Base-by-base conservation (phyloP, 2,329 filamentous ascomycete species). In the Setomelanomma holmii region DNA sequence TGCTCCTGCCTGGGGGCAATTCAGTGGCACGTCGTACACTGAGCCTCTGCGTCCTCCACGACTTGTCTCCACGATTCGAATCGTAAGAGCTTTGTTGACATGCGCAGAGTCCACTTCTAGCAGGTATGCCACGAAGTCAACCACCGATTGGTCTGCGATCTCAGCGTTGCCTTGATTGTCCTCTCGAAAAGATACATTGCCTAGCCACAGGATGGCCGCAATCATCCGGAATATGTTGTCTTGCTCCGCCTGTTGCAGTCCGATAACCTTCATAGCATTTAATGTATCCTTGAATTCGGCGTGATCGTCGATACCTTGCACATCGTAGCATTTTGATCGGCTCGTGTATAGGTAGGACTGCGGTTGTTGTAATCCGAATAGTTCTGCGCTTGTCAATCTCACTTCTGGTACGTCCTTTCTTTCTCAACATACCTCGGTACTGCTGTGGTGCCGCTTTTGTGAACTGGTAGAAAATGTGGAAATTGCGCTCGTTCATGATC, bases 401-500 rank as follows among this genome's bases (percentile, higher is more conserved):
- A 16, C 12, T 33, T 33, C 17, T 3, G 6, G 6, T 7, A 2
- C 14, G 5, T 39, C 14, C 5, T 1, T 3, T 24, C 4, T 12
- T 16, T 21, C 40, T n/a, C 19, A 19, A 8, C 70, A 53, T 75
- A 82, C 80, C 80, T 73, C 91, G 84, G 76, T 98, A 96, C 53
- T 89, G 86, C 63, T 89, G 83, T n/a, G 92, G 89, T 8, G 93
- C 93, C 4, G 90, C 92, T 78, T 98, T 99, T 40, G 95, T 91
- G 76, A 98, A 97, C 76, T 99, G 95, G 78, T 99, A 99, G 76
- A 99, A 99, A 68, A 99, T 98, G 78, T 99, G 95, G 76, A 99
- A 99, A 78, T 96, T 98, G 64, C 95, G 87, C 82, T 99, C 95
- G 74, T 97, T 96, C 52, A 80, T 82, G 64, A 98, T 98, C 79